A percentile compares a stretch with the other conserved stretches of the same genome.
These are phyloP conservation scores for Russula abietina DNA, from an alignment of 768 basidiomycete genomes.

Conservation along the genomic window DNA sequence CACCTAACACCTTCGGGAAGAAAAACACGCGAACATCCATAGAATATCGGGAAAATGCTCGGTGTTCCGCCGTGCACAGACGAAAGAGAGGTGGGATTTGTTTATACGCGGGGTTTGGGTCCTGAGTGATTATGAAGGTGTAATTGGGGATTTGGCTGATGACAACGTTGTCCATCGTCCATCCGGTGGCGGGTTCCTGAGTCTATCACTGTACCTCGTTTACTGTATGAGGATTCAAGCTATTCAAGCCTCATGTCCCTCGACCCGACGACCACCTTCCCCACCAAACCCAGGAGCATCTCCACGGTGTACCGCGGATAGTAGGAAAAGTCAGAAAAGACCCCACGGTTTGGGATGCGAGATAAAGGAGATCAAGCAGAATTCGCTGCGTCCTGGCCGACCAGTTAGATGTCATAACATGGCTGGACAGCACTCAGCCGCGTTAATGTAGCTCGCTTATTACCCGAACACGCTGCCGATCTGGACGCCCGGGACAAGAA, in stretches of 20 bases:
- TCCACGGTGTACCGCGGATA: neutral
- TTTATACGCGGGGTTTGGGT: no score
- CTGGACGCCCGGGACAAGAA: neutral
- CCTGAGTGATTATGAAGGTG: neutral
- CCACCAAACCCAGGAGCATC: neutral
- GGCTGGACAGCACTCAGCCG: no score
- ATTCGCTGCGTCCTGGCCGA: no score
- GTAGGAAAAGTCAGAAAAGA: neutral
- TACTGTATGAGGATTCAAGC: neutral
- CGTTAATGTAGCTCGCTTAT: neutral
- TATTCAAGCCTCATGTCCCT: neutral
- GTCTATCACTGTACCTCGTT: neutral
- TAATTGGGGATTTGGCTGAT: no score
- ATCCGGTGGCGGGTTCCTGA: neutral
- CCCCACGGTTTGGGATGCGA: neutral
- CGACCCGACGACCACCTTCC: neutral
- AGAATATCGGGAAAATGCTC: no score
- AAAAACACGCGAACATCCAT: no score
- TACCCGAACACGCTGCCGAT: neutral
- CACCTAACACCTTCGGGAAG: no score
- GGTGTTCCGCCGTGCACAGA: no score
- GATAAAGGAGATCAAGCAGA: conserved; percentile 6
- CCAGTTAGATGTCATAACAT: no score
- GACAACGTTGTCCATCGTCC: no score
- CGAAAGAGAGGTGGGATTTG: no score